Evolutionary conservation across 805 yeast species (phyloP).

Genomic region (Candida wancherniae): DNA sequence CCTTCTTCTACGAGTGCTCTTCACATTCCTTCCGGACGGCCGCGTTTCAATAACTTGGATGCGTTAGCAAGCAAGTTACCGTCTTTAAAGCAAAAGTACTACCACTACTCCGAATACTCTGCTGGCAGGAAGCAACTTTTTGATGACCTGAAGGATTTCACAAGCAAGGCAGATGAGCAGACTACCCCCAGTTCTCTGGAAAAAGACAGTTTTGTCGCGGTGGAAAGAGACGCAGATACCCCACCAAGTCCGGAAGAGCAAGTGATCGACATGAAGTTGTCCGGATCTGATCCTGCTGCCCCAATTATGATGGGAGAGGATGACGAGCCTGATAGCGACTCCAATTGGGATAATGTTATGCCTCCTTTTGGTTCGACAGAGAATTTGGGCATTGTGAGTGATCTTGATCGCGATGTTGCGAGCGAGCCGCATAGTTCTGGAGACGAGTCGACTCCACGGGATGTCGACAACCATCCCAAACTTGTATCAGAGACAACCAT

Average conservation of each 20-base stretch:
- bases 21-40: slow-evolving; percentile 45
- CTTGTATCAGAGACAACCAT: slow-evolving; percentile 22
- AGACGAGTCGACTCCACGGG: neutral
- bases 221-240: slow-evolving; percentile 2
- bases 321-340: slow-evolving; percentile 28
- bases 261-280: slow-evolving; percentile 6
- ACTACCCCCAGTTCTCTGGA: no score
- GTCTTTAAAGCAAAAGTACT: slow-evolving; percentile 25
- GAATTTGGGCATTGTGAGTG: slow-evolving; percentile 3
- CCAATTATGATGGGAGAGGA: slow-evolving; percentile 15
- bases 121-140: no score
- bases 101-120: slow-evolving; percentile 29
- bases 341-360: slow-evolving; percentile 14
- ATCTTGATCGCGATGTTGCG: slow-evolving; percentile 1
- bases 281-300: slow-evolving; percentile 1
- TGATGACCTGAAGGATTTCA: no score
- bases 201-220: slow-evolving; percentile 8
- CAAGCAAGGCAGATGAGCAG: no score
- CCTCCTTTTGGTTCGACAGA: slow-evolving; percentile 13
- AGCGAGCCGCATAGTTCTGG: slow-evolving; percentile 1
- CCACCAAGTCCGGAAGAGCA: slow-evolving; percentile 5
- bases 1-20: neutral
- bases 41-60: slow-evolving; percentile 38
- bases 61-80: slow-evolving; percentile 25
- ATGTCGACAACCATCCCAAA: slow-evolving; percentile 2